Base-by-base conservation (phyloP, 805 yeast genomes). In the Diddensiella santjacobensis region DNA sequence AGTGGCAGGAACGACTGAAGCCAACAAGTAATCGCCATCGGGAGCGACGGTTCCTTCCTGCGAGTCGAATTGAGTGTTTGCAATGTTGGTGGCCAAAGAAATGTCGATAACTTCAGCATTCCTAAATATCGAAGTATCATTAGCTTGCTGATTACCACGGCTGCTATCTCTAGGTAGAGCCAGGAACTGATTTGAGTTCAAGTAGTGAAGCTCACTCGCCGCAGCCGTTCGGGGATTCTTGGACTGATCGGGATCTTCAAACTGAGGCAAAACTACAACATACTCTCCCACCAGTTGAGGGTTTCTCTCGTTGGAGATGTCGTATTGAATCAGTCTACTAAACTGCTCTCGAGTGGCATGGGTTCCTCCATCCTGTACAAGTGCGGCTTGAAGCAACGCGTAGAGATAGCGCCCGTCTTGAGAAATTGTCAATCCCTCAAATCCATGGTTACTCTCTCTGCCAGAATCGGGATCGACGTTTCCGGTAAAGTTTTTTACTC, bases 321-420 rank as follows among this genome's bases (percentile, higher is more conserved):
- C 52, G 36, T 48, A 51, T 19, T 42, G 22, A 22, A 48, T 23
- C 17, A 51, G 45, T 19, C 55, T 41, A 22, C 52, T 48, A 50
- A 44, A 48, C 43, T 48, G 40, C 26, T 51, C 52, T 45, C 55
- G 22, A n/a, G 55, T 48, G 24, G 51, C 47, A 26, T 51, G 55
- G 20, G 49, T 45, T 11, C 55, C 55, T 20, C 55, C 55, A 26
- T 51, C 55, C 33, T 51, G 55, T 11, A 48, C 55, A 4, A 48
- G 29, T 1, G 55, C 55, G 22, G 50, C 49, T 29, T 51, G 55
- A 13, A 51, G 36, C 26, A 48, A 23, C 8, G 48, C 50, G 31
- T 42, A 51, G 37, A 51, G 37, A 24, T 41, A 40, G 19, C 23
- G 26, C 4, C 52, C 52, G 30, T 51, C 52, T 3, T 45, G 29